Evolutionary conservation across 129 eudicot species (phyloP).

Genomic region (Lonicera japonica): DNA sequence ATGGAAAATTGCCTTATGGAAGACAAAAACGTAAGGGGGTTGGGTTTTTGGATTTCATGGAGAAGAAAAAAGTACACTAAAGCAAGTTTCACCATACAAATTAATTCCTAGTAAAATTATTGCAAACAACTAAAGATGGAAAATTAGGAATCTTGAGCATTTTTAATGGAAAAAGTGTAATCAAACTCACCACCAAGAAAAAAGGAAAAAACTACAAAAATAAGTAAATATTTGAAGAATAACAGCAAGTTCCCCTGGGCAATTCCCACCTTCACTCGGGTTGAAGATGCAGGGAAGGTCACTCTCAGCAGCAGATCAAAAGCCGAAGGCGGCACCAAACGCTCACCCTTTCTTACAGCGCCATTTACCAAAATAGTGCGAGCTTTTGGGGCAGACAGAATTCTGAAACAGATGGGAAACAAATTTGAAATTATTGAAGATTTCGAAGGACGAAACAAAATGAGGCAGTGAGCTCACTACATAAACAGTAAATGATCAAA

Average conservation of each 20-base stretch:
- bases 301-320: conserved; percentile 60
- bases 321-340: conserved; percentile 77
- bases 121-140: too few species aligned
- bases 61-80: too few species aligned
- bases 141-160: too few species aligned
- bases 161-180: too few species aligned
- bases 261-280: conserved; percentile 66
- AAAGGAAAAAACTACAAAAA: too few species aligned
- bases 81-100: too few species aligned
- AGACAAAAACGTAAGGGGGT: too few species aligned
- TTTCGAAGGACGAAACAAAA: background rate
- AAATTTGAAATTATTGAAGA: background rate
- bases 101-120: too few species aligned
- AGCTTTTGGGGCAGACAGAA: conserved; percentile 82
- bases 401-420: conserved; percentile 31
- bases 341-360: conserved; percentile 93
- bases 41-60: too few species aligned
- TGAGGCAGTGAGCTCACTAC: background rate
- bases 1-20: too few species aligned
- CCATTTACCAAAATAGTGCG: conserved; percentile 65
- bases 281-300: conserved; percentile 71
- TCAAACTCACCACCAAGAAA: too few species aligned
- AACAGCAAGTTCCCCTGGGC: background rate
- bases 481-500: conserved; percentile 10
- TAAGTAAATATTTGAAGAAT: too few species aligned